Conservation (phyloP, 305 asterid genomes). For the Salvia sclarea region DNA sequence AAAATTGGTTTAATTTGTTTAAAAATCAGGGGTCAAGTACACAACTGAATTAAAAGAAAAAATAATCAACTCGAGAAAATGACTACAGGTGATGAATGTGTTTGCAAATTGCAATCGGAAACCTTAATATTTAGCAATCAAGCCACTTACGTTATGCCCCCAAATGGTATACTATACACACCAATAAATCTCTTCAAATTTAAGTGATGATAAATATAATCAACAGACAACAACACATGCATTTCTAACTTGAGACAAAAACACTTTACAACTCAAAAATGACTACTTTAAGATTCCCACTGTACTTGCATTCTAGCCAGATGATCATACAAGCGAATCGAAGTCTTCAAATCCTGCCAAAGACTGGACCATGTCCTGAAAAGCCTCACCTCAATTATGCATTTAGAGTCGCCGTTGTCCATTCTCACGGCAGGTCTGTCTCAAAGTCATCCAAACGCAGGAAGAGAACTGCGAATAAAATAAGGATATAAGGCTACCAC, state of each 20-base stretch:
- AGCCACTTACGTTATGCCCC: not conserved
- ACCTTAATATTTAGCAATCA: not conserved
- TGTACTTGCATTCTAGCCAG: not conserved
- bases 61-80: not conserved
- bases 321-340: not conserved
- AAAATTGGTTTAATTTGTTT: not conserved
- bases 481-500: not conserved
- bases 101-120: not conserved
- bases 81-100: not conserved
- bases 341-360: not conserved
- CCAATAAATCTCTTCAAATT: conserved; percentile 6
- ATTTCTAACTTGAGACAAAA: not conserved
- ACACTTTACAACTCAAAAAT: not conserved
- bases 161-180: conserved; percentile 11
- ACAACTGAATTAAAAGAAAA: not conserved
- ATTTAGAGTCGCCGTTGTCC: not conserved
- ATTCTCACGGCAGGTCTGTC: not conserved
- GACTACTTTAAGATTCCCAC: not conserved
- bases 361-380: not conserved
- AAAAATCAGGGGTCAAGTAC: no score
- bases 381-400: not conserved
- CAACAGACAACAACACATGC: conserved; percentile 16
- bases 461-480: conserved; percentile 14
- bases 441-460: conserved; percentile 6
- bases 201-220: not conserved